Percentiles rank a stretch among this genome's conserved stretches.
phyloP scores from a whole-genome alignment of 2,329 filamentous ascomycete genomes.

The Xenoacremonium recifei region DNA sequence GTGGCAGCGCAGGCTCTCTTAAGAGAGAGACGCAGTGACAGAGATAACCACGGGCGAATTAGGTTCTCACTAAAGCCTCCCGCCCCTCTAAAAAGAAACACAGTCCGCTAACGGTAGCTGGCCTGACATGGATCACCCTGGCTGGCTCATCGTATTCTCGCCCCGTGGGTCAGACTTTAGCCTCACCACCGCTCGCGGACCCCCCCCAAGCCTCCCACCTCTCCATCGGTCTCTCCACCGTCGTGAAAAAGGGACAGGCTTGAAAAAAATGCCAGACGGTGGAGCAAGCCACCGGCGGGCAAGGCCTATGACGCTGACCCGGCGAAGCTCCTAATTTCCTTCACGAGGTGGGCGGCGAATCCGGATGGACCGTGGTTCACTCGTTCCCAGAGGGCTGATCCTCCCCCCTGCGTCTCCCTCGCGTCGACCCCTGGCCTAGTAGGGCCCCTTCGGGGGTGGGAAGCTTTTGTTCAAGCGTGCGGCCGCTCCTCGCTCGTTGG shows the following conservation, averaged over 20 bases:
- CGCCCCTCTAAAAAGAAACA: background rate
- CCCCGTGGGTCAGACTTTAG: background rate
- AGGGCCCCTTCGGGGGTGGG: background rate
- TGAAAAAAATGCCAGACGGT: background rate
- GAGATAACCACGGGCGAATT: constrained; percentile 17
- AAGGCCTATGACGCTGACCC: background rate
- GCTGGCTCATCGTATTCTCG: background rate
- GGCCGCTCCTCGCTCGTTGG: too few relatives aligned
- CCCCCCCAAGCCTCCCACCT: too few relatives aligned
- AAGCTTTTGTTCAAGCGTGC: background rate
- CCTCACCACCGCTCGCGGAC: background rate
- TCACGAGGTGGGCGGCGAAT: constrained; percentile 1
- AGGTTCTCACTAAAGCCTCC: background rate
- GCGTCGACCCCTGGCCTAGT: background rate
- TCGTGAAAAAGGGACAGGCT: background rate
- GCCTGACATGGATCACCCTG: background rate
- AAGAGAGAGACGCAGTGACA: background rate
- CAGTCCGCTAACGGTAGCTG: background rate
- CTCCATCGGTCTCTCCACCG: too few relatives aligned
- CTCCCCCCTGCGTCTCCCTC: background rate
- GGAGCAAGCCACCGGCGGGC: background rate
- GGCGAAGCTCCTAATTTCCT: constrained; percentile 6
- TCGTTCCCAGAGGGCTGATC: background rate
- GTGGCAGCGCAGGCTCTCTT: too few relatives aligned
- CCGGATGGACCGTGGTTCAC: background rate